These are phyloP conservation scores for Maudiozyma humilis DNA, from an alignment of 1,139 yeast genomes.

Conservation along the genomic window DNA sequence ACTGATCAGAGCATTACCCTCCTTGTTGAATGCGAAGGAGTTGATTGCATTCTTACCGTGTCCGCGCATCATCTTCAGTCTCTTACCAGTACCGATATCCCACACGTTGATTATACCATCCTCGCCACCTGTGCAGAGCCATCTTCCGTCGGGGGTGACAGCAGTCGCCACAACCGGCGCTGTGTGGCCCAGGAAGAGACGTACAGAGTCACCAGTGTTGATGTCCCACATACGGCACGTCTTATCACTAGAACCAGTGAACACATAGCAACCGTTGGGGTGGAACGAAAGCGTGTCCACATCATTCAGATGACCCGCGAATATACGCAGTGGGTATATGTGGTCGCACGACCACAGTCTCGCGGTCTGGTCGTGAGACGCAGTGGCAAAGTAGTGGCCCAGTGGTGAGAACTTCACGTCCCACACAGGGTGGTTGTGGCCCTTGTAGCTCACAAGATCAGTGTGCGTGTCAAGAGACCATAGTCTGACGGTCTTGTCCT, in stretches of 20 bases:
- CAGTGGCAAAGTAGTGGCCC: slow-evolving; percentile 96
- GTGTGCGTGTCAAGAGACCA: slow-evolving; percentile 94
- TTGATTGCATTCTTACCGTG: slow-evolving; percentile 85
- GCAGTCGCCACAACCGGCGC: slow-evolving; percentile 80
- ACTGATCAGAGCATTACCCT: slow-evolving; percentile 82
- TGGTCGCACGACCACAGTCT: slow-evolving; percentile 98
- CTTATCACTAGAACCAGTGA: slow-evolving; percentile 92
- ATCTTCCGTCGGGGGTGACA: slow-evolving; percentile 92
- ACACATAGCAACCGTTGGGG: slow-evolving; percentile 88
- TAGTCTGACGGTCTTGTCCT: slow-evolving; percentile 81
- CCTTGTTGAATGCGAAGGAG: slow-evolving; percentile 76
- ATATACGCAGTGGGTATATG: slow-evolving; percentile 87
- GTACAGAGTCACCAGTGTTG: slow-evolving; percentile 76
- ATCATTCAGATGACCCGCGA: slow-evolving; percentile 96
- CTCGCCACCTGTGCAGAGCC: slow-evolving; percentile 94
- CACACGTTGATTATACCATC: slow-evolving; percentile 84
- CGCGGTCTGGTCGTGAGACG: slow-evolving; percentile 96
- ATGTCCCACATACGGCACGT: slow-evolving; percentile 98
- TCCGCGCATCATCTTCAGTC: slow-evolving; percentile 77
- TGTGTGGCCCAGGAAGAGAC: slow-evolving; percentile 91
- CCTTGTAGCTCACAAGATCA: slow-evolving; percentile 86
- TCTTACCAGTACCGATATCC: slow-evolving; percentile 90
- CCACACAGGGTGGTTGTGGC: slow-evolving; percentile 96
- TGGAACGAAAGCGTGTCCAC: slow-evolving; percentile 94
- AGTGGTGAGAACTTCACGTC: slow-evolving; percentile 90